phyloP scores from a whole-genome alignment of 768 basidiomycete species.

The Rhodosporidiobolus sp. region DNA sequence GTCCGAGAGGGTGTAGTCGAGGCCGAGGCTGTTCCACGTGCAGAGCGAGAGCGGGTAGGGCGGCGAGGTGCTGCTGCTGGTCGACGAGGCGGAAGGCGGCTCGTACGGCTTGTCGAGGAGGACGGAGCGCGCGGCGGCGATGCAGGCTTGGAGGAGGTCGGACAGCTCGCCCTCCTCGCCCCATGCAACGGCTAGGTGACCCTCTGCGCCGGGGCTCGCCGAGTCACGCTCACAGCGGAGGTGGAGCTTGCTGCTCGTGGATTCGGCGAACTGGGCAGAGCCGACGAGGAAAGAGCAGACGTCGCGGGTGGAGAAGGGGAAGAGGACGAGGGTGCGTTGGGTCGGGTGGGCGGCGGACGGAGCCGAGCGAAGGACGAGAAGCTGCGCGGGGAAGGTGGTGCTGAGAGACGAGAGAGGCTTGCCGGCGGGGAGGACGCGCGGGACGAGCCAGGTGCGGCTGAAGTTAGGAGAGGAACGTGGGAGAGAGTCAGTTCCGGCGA shows the following conservation, averaged over 20 bases:
- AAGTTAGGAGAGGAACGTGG: too few relatives aligned
- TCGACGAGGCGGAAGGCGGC: not conserved
- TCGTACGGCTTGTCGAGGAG: not conserved
- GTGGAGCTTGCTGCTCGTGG: not conserved
- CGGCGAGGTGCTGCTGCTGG: too few relatives aligned
- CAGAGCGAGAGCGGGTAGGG: conserved; percentile 20
- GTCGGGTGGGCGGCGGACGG: not conserved
- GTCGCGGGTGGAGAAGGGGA: conserved; percentile 13
- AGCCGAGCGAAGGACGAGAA: conserved; percentile 10
- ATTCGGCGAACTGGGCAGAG: too few relatives aligned
- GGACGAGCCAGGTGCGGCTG: conserved; percentile 34
- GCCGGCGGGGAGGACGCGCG: not conserved
- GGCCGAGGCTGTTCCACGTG: conserved; percentile 43
- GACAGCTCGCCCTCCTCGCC: not conserved
- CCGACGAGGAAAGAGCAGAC: conserved; percentile 11
- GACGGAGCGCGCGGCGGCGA: conserved; percentile 4
- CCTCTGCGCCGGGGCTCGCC: not conserved
- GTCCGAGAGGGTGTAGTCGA: conserved; percentile 24
- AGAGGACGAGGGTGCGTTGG: conserved; percentile 5
- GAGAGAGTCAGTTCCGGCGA: too few relatives aligned
- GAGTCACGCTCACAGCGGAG: conserved; percentile 24
- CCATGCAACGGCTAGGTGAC: conserved; percentile 4
- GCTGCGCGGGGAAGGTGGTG: not conserved
- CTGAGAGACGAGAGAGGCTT: not conserved
- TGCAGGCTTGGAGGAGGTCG: conserved; percentile 8